A percentile compares a stretch with the other conserved stretches of the same genome.
phyloP scores from a whole-genome alignment of 2,329 filamentous ascomycete species.

The Cytospora piceae region DNA sequence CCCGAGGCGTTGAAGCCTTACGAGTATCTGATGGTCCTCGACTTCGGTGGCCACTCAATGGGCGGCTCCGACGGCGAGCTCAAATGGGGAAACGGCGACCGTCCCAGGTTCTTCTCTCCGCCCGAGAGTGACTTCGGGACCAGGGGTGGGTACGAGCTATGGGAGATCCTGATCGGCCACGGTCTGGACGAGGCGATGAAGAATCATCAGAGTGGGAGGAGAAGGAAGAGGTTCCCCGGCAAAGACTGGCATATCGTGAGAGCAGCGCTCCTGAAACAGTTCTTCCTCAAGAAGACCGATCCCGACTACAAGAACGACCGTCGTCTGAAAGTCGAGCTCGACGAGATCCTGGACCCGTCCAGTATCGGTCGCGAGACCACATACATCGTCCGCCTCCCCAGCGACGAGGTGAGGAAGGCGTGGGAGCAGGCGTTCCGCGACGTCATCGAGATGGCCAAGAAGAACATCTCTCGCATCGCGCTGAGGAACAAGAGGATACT shows the following conservation, averaged over 20 bases:
- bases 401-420: not conserved
- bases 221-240: not conserved
- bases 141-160: slow-evolving; percentile 12
- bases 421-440: slow-evolving; percentile 17
- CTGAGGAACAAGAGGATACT: not conserved
- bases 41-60: slow-evolving; percentile 17
- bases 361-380: not conserved
- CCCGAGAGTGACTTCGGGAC: slow-evolving; percentile 8
- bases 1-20: not conserved
- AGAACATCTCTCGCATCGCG: not conserved
- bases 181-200: not conserved
- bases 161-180: slow-evolving; percentile 7
- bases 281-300: not conserved
- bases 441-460: not conserved
- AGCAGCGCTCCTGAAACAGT: not conserved
- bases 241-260: not conserved
- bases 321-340: not conserved
- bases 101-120: slow-evolving; percentile 5
- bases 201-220: not conserved
- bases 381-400: not conserved
- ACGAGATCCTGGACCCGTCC: not conserved
- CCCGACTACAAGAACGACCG: not conserved
- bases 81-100: not conserved
- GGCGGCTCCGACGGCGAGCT: slow-evolving; percentile 6
- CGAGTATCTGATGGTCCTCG: slow-evolving; percentile 10